phyloP scores from a whole-genome alignment of 345 rosid genomes.

The Xanthoceras sorbifolium region DNA sequence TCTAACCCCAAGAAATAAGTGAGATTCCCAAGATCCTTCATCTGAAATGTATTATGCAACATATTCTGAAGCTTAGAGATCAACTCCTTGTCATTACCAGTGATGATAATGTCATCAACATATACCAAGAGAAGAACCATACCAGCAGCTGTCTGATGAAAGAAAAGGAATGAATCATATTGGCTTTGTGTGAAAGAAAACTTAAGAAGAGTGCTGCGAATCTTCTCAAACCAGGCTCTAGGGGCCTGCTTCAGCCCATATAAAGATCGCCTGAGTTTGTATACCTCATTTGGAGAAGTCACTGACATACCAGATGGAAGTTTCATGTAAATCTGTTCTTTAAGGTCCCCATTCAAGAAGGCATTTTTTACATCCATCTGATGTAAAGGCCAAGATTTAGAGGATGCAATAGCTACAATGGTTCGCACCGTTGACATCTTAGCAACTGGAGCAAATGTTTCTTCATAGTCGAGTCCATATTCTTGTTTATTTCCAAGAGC shows the following conservation, averaged over 20 bases:
- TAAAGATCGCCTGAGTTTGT: background rate
- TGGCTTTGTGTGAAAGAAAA: background rate
- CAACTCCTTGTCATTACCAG: background rate
- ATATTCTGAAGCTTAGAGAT: too few species aligned
- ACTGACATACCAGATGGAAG: background rate
- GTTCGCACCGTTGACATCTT: background rate
- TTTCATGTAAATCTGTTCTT: background rate
- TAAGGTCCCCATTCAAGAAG: background rate
- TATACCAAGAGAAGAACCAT: background rate
- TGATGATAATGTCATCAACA: conserved; percentile 9
- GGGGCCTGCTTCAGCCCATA: conserved; percentile 16
- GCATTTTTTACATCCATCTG: conserved; percentile 9
- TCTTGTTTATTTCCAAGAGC: background rate
- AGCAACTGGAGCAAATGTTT: conserved; percentile 5
- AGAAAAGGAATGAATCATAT: conserved; percentile 7
- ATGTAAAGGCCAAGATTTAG: background rate
- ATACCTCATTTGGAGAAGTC: too few species aligned
- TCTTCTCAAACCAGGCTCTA: conserved; percentile 11
- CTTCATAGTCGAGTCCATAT: conserved; percentile 5
- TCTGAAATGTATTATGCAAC: too few species aligned
- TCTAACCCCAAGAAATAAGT: background rate
- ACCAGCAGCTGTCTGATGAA: background rate
- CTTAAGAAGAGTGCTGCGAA: background rate
- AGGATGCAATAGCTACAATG: background rate
- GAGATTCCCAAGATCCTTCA: conserved; percentile 7